Percentiles rank a stretch among this genome's conserved stretches.
phyloP scores from a whole-genome alignment of 495 filamentous ascomycete genomes.

The Neurospora sp. region DNA sequence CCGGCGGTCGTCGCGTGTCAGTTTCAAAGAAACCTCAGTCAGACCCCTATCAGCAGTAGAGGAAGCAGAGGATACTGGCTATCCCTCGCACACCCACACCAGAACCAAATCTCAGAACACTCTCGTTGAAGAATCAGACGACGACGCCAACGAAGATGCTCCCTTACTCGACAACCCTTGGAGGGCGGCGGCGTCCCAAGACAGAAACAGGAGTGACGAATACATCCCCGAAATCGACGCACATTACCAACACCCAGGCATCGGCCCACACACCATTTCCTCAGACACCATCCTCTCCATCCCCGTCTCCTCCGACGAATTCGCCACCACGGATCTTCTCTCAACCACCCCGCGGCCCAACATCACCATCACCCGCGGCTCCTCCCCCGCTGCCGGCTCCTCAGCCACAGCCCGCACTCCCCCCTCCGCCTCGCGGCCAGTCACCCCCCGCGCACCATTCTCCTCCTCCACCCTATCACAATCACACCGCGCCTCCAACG shows the following conservation, averaged over 20 bases:
- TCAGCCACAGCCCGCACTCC: slow-evolving; percentile 1
- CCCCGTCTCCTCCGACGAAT: slow-evolving; percentile 18
- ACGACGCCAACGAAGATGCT: slow-evolving; percentile 13
- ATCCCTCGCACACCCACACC: slow-evolving; percentile 6
- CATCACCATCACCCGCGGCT: slow-evolving; percentile 1
- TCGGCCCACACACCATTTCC: slow-evolving; percentile 22
- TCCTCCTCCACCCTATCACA: slow-evolving; percentile 1
- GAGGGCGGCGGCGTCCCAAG: slow-evolving; percentile 12
- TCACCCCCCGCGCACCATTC: slow-evolving; percentile 20
- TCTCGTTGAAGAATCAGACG: slow-evolving; percentile 9
- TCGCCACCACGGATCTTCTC: slow-evolving; percentile 1
- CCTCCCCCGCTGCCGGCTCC: neutral
- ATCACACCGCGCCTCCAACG: slow-evolving; percentile 9
- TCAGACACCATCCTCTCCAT: slow-evolving; percentile 27
- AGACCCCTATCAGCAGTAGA: slow-evolving; percentile 12
- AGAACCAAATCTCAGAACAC: slow-evolving; percentile 1
- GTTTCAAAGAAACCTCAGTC: slow-evolving; percentile 20
- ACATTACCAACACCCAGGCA: slow-evolving; percentile 16
- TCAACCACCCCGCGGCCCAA: slow-evolving; percentile 12
- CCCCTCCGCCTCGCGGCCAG: slow-evolving; percentile 12
- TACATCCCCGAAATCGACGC: neutral
- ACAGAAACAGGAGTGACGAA: neutral
- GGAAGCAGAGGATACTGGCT: slow-evolving; percentile 10
- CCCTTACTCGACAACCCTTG: slow-evolving; percentile 26
- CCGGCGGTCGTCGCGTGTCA: slow-evolving; percentile 30